phyloP scores from a whole-genome alignment of 2,329 filamentous ascomycete genomes.

The Verticillium nubilum region DNA sequence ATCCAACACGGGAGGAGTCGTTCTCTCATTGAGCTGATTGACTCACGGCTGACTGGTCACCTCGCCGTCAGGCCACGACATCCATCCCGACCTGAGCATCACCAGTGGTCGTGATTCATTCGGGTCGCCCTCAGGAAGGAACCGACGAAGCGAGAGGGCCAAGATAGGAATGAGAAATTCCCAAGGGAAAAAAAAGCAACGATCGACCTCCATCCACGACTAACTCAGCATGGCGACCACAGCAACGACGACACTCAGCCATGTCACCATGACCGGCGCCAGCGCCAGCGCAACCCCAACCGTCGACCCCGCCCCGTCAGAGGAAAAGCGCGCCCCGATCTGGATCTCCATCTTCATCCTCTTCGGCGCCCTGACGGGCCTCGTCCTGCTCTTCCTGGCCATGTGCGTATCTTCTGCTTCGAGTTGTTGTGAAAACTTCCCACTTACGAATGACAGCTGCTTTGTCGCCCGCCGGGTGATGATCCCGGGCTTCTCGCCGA shows the following conservation, averaged over 20 bases:
- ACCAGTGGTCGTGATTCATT: neutral
- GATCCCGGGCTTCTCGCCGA: neutral
- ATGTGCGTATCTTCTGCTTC: neutral
- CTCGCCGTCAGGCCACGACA: neutral
- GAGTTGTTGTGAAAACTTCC: neutral
- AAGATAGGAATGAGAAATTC: neutral
- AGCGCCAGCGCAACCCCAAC: neutral
- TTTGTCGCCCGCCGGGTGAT: neutral
- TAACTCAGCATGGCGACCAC: neutral
- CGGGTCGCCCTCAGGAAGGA: neutral
- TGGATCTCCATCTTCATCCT: constrained; percentile 4
- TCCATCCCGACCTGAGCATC: neutral
- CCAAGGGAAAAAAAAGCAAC: neutral
- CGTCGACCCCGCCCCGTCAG: neutral
- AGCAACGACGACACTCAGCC: neutral
- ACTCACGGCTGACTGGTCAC: neutral
- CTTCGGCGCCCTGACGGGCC: constrained; percentile 1
- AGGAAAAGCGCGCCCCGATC: neutral
- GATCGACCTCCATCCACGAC: neutral
- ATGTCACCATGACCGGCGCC: neutral
- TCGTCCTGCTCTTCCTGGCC: neutral
- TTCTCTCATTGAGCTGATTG: neutral
- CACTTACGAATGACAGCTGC: neutral
- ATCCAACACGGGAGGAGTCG: too few relatives aligned
- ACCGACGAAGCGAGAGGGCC: neutral